Evolutionary conservation across 352 stramenopile species (phyloP).

Genomic region (Phytophthora hybrid): DNA sequence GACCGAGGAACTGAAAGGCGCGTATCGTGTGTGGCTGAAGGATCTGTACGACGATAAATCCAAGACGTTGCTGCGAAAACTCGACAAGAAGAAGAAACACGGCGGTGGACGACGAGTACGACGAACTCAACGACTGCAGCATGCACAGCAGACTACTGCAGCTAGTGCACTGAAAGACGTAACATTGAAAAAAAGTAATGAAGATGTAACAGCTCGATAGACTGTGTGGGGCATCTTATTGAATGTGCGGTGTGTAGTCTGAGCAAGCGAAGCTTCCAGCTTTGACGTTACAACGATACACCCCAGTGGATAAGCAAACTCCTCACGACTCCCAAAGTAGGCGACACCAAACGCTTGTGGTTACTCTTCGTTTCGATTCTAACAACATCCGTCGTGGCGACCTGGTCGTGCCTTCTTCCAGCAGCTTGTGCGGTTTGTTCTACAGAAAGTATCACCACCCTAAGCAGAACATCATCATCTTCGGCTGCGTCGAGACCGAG

Average conservation of each 20-base stretch:
- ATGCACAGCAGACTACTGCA: conserved; percentile 57
- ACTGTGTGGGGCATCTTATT: not conserved
- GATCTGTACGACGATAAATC: conserved; percentile 54
- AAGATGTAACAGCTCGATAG: not conserved
- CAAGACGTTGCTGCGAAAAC: conserved; percentile 43
- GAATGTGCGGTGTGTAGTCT: not conserved
- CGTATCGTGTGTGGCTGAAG: conserved; percentile 53
- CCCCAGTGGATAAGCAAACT: conserved; percentile 22
- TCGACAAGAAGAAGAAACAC: conserved; percentile 43
- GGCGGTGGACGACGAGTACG: conserved; percentile 1
- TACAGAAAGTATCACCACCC: conserved; percentile 12
- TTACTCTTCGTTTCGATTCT: conserved; percentile 43
- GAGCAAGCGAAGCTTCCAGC: conserved; percentile 26
- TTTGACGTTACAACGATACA: conserved; percentile 9
- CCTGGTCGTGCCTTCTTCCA: conserved; percentile 64
- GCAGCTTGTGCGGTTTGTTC: conserved; percentile 39
- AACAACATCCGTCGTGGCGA: conserved; percentile 36
- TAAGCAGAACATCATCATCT: conserved; percentile 41
- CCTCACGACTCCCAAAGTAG: conserved; percentile 32
- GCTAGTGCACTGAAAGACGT: conserved; percentile 60
- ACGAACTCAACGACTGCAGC: conserved; percentile 25
- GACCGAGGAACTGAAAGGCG: conserved; percentile 45
- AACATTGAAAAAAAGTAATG: conserved; percentile 32
- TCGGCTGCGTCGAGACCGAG: conserved; percentile 54
- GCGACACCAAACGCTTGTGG: conserved; percentile 46